These are phyloP conservation scores for Hemisphaericaspora subhashii DNA, from an alignment of 1,139 yeast species.

Conservation along the genomic window DNA sequence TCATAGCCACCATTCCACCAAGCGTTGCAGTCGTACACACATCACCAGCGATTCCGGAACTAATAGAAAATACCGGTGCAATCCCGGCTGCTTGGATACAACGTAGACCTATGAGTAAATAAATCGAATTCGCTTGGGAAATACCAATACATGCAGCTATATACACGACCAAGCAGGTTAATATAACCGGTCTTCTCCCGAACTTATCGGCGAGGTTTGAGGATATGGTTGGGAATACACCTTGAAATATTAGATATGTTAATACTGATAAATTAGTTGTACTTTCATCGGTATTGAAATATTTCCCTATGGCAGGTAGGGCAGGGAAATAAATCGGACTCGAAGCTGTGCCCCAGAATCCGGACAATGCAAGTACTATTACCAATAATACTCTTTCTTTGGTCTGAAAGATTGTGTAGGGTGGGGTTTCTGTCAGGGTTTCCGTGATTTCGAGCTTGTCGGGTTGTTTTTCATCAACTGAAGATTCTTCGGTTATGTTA, in stretches of 20 bases:
- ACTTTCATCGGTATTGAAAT: conserved; percentile 26
- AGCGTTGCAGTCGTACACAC: conserved; percentile 36
- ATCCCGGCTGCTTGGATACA: conserved; percentile 44
- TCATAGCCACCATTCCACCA: conserved; percentile 42
- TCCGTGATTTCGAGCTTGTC: conserved; percentile 6
- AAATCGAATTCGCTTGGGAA: conserved; percentile 33
- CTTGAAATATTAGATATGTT: conserved; percentile 39
- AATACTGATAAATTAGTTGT: conserved; percentile 37
- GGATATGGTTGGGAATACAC: conserved; percentile 34
- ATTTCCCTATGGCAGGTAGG: conserved; percentile 31
- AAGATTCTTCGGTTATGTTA: too few species aligned
- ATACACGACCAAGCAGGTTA: conserved; percentile 27
- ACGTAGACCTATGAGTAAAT: conserved; percentile 37
- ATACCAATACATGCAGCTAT: conserved; percentile 39
- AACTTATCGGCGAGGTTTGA: conserved; percentile 36
- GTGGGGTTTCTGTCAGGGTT: conserved; percentile 9
- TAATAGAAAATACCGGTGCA: conserved; percentile 41
- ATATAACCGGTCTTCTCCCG: conserved; percentile 38
- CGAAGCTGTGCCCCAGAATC: conserved; percentile 42
- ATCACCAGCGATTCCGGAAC: conserved; percentile 43
- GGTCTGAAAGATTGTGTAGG: conserved; percentile 19
- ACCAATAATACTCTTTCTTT: conserved; percentile 21
- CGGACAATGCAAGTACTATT: conserved; percentile 30
- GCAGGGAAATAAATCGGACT: conserved; percentile 46
- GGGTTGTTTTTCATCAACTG: background rate